Percentiles rank a stretch among this genome's conserved stretches.
Conservation (phyloP, 495 filamentous ascomycete species). For the Tuber indicum region DNA sequence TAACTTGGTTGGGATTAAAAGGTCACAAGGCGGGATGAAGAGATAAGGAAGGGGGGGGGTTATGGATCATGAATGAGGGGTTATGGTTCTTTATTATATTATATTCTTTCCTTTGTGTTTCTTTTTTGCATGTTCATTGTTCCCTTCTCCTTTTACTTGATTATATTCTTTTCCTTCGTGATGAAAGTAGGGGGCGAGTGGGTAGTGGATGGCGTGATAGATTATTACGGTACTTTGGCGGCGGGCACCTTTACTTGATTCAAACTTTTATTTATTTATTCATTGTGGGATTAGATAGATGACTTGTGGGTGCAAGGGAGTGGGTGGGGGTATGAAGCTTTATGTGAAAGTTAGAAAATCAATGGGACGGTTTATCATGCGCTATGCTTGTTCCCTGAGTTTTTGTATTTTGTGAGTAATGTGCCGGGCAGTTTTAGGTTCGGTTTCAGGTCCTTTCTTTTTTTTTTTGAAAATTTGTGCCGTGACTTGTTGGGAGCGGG, state of each 20-base stretch:
- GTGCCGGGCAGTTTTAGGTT: background rate
- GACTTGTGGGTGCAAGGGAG: background rate
- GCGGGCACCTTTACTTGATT: background rate
- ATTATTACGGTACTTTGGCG: background rate
- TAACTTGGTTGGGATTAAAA: background rate
- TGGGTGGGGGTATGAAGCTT: background rate
- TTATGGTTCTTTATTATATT: conserved; percentile 41
- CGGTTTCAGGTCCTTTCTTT: background rate
- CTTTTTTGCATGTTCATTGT: background rate
- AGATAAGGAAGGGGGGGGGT: background rate
- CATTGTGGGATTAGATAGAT: background rate
- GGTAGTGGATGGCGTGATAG: background rate
- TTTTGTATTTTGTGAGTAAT: background rate
- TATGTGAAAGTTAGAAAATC: background rate
- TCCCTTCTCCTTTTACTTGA: background rate
- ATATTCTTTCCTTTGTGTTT: background rate
- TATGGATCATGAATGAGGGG: background rate
- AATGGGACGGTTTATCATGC: background rate
- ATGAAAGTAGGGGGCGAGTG: background rate
- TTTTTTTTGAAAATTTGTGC: background rate
- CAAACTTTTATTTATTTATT: background rate
- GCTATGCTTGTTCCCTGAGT: background rate
- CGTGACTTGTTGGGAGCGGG: background rate
- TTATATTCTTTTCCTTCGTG: background rate
- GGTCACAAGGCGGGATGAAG: background rate